phyloP scores from a whole-genome alignment of 2,329 filamentous ascomycete genomes.

The Blastomyces parvus region DNA sequence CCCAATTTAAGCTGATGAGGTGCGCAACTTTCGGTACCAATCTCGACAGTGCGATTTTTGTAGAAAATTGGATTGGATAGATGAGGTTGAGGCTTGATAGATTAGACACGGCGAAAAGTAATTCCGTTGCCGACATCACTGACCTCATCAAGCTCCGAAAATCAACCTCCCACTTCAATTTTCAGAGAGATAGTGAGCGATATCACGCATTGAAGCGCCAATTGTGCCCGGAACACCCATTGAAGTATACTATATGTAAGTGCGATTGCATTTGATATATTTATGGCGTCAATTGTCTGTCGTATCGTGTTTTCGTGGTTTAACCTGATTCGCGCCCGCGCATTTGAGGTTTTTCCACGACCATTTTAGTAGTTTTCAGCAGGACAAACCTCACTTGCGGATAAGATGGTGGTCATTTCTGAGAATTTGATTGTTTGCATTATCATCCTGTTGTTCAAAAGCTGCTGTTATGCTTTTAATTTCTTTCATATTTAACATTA shows the following conservation, averaged over 20 bases:
- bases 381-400: not conserved
- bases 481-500: not conserved
- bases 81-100: not conserved
- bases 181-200: not conserved
- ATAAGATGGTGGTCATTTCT: not conserved
- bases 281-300: not conserved
- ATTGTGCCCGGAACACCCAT: not conserved
- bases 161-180: not conserved
- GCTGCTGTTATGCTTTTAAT: not conserved
- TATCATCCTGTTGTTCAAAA: not conserved
- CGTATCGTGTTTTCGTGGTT: not conserved
- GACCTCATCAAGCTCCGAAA: constrained; percentile 1
- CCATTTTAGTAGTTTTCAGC: not conserved
- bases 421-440: not conserved
- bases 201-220: not conserved
- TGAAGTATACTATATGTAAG: not conserved
- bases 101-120: not conserved
- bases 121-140: not conserved
- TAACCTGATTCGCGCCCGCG: not conserved
- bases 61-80: not conserved
- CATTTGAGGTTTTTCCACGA: too few species aligned
- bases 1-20: not conserved
- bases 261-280: not conserved
- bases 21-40: not conserved
- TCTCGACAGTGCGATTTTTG: not conserved